Evolutionary conservation across 163 green algal genomes (phyloP).

Genomic region (Trebouxia gelatinosa): DNA sequence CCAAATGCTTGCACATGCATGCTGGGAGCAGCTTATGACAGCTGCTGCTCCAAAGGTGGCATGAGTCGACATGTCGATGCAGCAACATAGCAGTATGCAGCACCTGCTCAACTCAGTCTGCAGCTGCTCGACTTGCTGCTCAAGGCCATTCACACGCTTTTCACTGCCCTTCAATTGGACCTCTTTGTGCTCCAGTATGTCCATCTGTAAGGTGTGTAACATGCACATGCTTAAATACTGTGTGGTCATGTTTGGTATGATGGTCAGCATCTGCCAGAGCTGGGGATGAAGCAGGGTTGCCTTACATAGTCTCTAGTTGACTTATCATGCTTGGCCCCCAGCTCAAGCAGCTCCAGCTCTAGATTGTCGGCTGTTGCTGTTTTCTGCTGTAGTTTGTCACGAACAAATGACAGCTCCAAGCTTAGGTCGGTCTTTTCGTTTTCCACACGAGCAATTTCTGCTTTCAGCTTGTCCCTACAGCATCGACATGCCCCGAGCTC

Average conservation of each 20-base stretch:
- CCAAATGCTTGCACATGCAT: no score
- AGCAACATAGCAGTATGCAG: neutral
- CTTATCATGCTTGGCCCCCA: slow-evolving; percentile 16
- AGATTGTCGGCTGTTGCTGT: slow-evolving; percentile 13
- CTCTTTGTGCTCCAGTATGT: slow-evolving; percentile 36
- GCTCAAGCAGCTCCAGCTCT: slow-evolving; percentile 10
- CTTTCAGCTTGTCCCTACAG: slow-evolving; percentile 24
- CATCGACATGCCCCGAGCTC: neutral
- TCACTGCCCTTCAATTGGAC: slow-evolving; percentile 21
- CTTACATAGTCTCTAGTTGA: slow-evolving; percentile 32
- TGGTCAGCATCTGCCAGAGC: neutral
- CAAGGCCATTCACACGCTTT: slow-evolving; percentile 4
- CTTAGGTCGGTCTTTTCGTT: slow-evolving; percentile 28
- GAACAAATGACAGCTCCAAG: slow-evolving; percentile 25
- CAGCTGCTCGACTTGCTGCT: slow-evolving; percentile 22
- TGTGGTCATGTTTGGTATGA: neutral
- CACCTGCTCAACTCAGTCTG: slow-evolving; percentile 11
- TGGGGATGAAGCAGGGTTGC: neutral
- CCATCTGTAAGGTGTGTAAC: neutral
- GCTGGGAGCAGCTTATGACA: no score
- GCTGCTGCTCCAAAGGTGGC: no score
- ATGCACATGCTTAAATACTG: neutral
- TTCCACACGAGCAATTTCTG: slow-evolving; percentile 15
- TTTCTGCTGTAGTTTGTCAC: slow-evolving; percentile 25
- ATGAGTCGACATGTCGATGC: no score